These are phyloP conservation scores for Suillus cothurnatus DNA, from an alignment of 768 basidiomycete species.

Conservation along the genomic window DNA sequence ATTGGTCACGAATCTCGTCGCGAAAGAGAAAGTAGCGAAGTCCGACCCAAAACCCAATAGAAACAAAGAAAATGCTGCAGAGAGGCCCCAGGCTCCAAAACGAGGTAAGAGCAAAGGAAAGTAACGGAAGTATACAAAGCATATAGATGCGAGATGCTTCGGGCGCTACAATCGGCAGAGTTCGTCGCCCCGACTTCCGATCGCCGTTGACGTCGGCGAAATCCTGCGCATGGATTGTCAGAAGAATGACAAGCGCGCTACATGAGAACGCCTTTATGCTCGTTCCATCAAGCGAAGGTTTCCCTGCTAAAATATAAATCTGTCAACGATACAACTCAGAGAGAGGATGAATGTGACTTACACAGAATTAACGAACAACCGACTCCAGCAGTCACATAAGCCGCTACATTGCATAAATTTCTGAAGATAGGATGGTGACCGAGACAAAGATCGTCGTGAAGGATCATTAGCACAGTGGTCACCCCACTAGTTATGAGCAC, in stretches of 20 bases:
- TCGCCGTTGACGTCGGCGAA: constrained; percentile 32
- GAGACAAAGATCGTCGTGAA: too few species aligned
- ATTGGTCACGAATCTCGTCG: constrained; percentile 14
- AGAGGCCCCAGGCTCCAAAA: constrained; percentile 18
- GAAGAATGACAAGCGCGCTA: constrained; percentile 22
- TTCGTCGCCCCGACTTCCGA: constrained; percentile 17
- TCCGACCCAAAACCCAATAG: constrained; percentile 19
- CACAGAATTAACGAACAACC: too few species aligned
- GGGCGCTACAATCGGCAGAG: constrained; percentile 30
- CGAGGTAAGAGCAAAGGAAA: constrained; percentile 13
- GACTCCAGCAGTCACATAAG: too few species aligned
- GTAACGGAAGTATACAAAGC: constrained; percentile 16
- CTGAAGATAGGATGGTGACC: too few species aligned
- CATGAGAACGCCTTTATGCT: constrained; percentile 26
- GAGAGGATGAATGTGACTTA: too few species aligned
- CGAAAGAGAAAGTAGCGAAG: constrained; percentile 19
- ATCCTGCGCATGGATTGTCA: too few species aligned
- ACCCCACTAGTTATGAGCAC: too few species aligned
- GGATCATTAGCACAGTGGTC: accelerated
- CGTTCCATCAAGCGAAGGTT: too few species aligned
- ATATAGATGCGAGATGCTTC: constrained; percentile 20
- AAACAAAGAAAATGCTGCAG: constrained; percentile 14
- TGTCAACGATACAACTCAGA: too few species aligned
- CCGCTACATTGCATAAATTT: too few species aligned
- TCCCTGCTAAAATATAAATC: too few species aligned